Base-by-base conservation (phyloP, 2,329 filamentous ascomycete genomes). In the Microdochium nivale region DNA sequence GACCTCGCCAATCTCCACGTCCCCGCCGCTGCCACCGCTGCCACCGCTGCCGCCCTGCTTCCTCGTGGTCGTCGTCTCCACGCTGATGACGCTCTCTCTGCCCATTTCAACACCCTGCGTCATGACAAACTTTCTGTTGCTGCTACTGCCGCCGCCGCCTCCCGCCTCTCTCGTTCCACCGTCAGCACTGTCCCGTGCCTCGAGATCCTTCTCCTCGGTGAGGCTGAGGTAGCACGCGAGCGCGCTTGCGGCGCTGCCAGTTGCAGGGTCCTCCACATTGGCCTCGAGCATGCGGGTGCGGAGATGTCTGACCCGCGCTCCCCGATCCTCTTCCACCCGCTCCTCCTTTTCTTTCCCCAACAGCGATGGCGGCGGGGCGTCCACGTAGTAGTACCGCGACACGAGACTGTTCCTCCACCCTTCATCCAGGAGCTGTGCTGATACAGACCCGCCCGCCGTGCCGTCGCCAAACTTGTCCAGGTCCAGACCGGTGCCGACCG, bases 31-130 rank as follows among this genome's bases (percentile, higher is more conserved):
- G n/a, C n/a, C n/a, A n/a, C n/a, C n/a, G n/a, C n/a, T n/a, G n/a
- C n/a, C n/a, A n/a, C n/a, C n/a, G n/a, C n/a, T n/a, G 14, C 32
- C 33, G 21, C 13, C 55, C 24, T 25, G 30, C n/a, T 44, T 51
- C 32, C 32, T 48, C n/a, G 35, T 49, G n/a, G 54, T 53, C 50
- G 52, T 59, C 51, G 77, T 69, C 51, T 76, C 70, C 33, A 80
- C 72, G 37, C 64, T 59, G 48, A 81, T 80, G 48, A 74, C 67
- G 59, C 78, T 81, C 63, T 68, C 68, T 56, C 81, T 67, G 5
- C 81, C 83, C 78, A 87, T 86, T 67, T 87, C 83, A 10, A 86
- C 80, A 1, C 83, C 84, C 67, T 87, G 84, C 53, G 78, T 78
- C 55, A 87, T 68, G 52, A 74, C 69, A 56, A 78, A 83, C 51